A percentile compares a stretch with the other conserved stretches of the same genome.
Conservation (phyloP, 1,139 yeast species). For the Yamadazyma siamensis region DNA sequence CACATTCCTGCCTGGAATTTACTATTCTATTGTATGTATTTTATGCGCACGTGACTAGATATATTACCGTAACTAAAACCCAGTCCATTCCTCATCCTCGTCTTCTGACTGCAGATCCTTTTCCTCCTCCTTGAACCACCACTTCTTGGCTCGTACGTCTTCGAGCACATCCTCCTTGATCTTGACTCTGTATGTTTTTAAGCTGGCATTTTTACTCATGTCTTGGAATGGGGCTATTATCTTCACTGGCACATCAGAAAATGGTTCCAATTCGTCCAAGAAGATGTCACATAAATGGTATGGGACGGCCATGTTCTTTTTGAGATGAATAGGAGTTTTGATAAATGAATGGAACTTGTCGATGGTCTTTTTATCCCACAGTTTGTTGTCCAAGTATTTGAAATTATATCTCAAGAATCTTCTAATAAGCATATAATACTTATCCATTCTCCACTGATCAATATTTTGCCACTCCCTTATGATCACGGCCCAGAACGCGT, state of each 20-base stretch:
- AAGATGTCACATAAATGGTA: conserved; percentile 83
- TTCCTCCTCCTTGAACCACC: conserved; percentile 53
- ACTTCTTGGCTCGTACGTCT: conserved; percentile 59
- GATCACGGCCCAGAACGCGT: conserved; percentile 81
- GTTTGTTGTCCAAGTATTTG: conserved; percentile 47
- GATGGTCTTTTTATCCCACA: conserved; percentile 57
- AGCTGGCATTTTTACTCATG: conserved; percentile 46
- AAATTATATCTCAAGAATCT: conserved; percentile 68
- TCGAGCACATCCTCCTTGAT: conserved; percentile 63
- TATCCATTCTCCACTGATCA: conserved; percentile 86
- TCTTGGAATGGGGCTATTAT: conserved; percentile 59
- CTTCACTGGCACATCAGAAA: conserved; percentile 50
- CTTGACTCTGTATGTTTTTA: conserved; percentile 65
- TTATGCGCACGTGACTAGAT: too few relatives aligned
- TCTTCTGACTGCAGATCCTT: conserved; percentile 21
- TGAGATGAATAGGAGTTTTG: conserved; percentile 54
- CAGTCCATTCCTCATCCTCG: conserved; percentile 30
- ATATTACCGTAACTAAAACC: too few relatives aligned
- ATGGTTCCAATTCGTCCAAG: conserved; percentile 71
- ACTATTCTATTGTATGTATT: too few relatives aligned
- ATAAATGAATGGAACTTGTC: conserved; percentile 42
- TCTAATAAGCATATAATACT: conserved; percentile 77
- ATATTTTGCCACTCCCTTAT: conserved; percentile 79
- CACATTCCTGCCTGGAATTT: too few relatives aligned
- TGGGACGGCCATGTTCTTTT: conserved; percentile 65